Conservation (phyloP, 805 yeast genomes). For the Alloascoidea africana region DNA sequence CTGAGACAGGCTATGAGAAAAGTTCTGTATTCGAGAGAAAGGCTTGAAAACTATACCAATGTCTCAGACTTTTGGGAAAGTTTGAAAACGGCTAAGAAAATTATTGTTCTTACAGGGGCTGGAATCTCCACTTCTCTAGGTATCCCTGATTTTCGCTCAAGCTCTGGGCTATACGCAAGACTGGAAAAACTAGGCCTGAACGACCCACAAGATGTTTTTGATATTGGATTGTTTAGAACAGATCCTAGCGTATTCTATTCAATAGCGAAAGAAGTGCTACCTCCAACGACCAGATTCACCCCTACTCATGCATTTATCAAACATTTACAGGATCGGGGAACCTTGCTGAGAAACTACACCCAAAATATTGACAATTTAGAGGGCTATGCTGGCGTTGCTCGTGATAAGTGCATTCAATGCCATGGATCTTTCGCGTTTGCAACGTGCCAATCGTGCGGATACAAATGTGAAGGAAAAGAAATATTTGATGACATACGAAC, state of each 20-base stretch:
- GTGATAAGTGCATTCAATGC: constrained; percentile 66
- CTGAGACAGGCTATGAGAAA: background rate
- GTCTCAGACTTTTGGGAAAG: background rate
- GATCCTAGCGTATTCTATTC: constrained; percentile 75
- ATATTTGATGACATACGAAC: constrained; percentile 45
- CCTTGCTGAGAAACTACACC: constrained; percentile 71
- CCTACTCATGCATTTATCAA: constrained; percentile 75
- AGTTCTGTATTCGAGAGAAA: background rate
- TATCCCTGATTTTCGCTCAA: constrained; percentile 84
- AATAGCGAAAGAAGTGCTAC: constrained; percentile 76
- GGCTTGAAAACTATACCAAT: background rate
- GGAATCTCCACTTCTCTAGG: constrained; percentile 86
- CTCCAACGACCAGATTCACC: constrained; percentile 45
- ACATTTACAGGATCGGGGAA: constrained; percentile 58
- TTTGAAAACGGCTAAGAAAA: constrained; percentile 29
- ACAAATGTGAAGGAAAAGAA: constrained; percentile 49
- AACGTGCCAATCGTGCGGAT: constrained; percentile 64
- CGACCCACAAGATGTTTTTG: constrained; percentile 89
- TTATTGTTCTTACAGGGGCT: constrained; percentile 79
- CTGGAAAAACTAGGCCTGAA: constrained; percentile 52
- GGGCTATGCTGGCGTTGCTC: constrained; percentile 57
- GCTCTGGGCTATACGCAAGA: constrained; percentile 65
- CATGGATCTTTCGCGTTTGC: constrained; percentile 90
- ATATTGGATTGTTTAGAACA: constrained; percentile 48
- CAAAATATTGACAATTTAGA: constrained; percentile 87